These are phyloP conservation scores for Aspergillus sp. DNA, from an alignment of 2,329 filamentous ascomycete genomes.

Conservation along the genomic window DNA sequence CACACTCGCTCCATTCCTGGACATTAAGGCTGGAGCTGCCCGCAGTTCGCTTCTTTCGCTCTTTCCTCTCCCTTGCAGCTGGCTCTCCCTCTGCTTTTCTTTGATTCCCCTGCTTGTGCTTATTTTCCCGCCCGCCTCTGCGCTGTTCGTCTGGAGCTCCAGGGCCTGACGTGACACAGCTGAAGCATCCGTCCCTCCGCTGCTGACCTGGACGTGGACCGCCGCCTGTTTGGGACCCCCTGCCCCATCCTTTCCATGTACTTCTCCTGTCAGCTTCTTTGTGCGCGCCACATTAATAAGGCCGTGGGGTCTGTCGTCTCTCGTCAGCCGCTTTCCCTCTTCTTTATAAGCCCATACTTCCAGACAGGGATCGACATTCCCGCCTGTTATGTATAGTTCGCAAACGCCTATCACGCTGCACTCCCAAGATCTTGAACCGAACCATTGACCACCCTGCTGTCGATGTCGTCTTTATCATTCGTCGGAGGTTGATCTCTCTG, in stretches of 20 bases:
- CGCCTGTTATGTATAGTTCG: conserved; percentile 1
- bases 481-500: conserved; percentile 15
- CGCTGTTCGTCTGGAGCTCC: background rate
- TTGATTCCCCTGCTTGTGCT: conserved; percentile 1
- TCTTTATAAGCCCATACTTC: background rate
- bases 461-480: conserved; percentile 17
- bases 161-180: conserved; percentile 11
- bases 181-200: conserved; percentile 7
- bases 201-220: background rate
- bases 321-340: background rate
- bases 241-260: background rate
- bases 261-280: conserved; percentile 1
- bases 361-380: background rate
- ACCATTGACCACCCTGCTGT: conserved; percentile 2
- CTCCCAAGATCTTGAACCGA: background rate
- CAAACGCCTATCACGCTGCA: background rate
- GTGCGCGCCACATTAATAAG: background rate
- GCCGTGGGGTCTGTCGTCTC: background rate
- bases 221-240: background rate
- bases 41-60: conserved; percentile 2
- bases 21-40: conserved; percentile 8
- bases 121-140: conserved; percentile 7
- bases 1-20: conserved; percentile 4
- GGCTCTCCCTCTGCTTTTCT: background rate
- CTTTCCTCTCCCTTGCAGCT: background rate